Evolutionary conservation across 2,329 filamentous ascomycete species (phyloP), one percentile per base, ranked within the genome.

Genomic region (Paraconiothyrium sp.): DNA sequence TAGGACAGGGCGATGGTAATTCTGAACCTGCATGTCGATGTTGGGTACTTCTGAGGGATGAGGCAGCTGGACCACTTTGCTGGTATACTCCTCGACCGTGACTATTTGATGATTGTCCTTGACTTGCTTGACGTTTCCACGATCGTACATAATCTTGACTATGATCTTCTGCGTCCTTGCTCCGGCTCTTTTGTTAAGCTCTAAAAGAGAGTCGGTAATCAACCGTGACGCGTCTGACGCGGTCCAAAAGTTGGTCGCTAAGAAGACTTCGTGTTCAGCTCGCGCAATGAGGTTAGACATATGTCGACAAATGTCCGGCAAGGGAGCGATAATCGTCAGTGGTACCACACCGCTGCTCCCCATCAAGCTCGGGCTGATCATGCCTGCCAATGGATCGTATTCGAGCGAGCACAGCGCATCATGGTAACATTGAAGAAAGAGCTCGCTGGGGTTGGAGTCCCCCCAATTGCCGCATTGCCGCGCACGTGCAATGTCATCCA

Each of bases 191-290:
- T 79, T 83, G 0, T 91, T 91, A 0, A 94, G 84, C 74, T 94
- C 91, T 20, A 83, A 83, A 52, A 94, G 81, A 0, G 89, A 89
- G 71, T 91, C 85, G 3, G 86, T 90, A 47, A 94, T 84, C 54
- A 92, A 84, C 5, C 82, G 85, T 46, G 89, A 89, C 0, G 91
- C 90, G 9, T 89, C 83, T 0, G 90, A 90, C 46, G 88, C 84
- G 62, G 89, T 85, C 92, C 92, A 93, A 70, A 88, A 92, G 68
- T 92, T 93, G 0, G 92, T 94, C 0, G 89, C 89, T 10, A 94
- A 80, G 59, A 91, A 88, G 0, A 94, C 87, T 69, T 94, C 92
- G 37, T 85, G 85, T 69, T 92, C 84, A 0, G 92, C 92, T 4
- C 89, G 84, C 2, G 85, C 90, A 37, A 94, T 94, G 22, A 92